Percentiles rank a stretch among this genome's conserved stretches.
phyloP scores from a whole-genome alignment of 257 asterid species.

The Nicotiana attenuata region DNA sequence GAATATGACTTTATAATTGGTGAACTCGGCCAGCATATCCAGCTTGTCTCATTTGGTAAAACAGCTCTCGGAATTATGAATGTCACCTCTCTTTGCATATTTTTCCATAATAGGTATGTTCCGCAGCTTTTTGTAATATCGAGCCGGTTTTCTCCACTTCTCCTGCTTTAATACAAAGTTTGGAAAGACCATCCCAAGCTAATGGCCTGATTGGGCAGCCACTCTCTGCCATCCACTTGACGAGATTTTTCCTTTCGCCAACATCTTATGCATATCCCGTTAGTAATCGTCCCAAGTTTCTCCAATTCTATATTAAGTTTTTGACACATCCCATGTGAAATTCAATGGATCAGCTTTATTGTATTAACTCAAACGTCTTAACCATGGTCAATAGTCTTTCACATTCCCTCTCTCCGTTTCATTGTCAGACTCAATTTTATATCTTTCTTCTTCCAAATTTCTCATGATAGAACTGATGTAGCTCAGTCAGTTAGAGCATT shows the following conservation, averaged over 20 bases:
- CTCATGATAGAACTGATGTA: too few species aligned
- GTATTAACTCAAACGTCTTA: too few species aligned
- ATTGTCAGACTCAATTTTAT: too few species aligned
- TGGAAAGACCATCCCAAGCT: constrained; percentile 61
- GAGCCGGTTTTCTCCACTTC: constrained; percentile 59
- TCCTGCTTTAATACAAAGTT: constrained; percentile 54
- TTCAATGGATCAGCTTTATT: too few species aligned
- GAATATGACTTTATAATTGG: constrained; percentile 43
- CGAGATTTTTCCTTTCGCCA: constrained; percentile 62
- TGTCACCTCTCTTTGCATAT: constrained; percentile 53
- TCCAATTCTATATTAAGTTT: too few species aligned
- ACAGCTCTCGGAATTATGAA: constrained; percentile 60
- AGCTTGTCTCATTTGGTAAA: constrained; percentile 38
- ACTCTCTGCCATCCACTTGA: constrained; percentile 49
- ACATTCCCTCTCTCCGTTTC: too few species aligned
- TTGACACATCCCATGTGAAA: too few species aligned
- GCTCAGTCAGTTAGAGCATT: too few species aligned
- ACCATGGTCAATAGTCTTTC: too few species aligned
- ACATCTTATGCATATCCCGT: constrained; percentile 23
- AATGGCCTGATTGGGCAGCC: constrained; percentile 44
- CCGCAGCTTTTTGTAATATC: constrained; percentile 37
- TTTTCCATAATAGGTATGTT: constrained; percentile 39
- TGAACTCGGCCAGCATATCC: constrained; percentile 36
- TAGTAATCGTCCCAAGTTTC: too few species aligned
- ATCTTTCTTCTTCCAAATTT: too few species aligned